Evolutionary conservation across 225 moss, liverwort and hornwort species (phyloP).

Genomic region (Antitrichia curtipendula): DNA sequence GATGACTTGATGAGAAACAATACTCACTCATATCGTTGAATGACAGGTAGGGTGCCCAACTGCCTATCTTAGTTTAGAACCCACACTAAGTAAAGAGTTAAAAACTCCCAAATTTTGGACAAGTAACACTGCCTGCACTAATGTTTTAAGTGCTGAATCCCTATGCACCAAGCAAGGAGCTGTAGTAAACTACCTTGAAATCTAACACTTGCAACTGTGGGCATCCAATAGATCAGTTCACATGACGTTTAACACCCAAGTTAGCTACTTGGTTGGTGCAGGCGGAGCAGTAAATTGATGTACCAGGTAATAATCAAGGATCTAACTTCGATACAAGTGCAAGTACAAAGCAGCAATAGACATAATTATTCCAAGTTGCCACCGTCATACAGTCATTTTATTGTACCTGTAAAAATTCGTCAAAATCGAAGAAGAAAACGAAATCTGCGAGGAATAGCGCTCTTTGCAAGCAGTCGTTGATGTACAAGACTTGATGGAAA

Average conservation of each 20-base stretch:
- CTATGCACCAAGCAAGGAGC: not conserved
- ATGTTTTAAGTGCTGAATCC: not conserved
- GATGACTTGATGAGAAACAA: not conserved
- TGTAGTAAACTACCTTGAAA: not conserved
- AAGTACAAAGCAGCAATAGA: not conserved
- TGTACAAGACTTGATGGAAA: constrained; percentile 30
- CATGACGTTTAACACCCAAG: not conserved
- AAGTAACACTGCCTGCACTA: not conserved
- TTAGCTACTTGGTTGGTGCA: not conserved
- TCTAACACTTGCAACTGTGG: not conserved
- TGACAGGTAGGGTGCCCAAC: not conserved
- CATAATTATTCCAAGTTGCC: too few species aligned
- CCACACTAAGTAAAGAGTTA: too few species aligned
- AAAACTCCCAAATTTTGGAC: not conserved
- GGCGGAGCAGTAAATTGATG: not conserved
- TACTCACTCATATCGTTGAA: not conserved
- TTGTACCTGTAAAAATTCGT: constrained; percentile 39
- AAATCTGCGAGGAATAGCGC: constrained; percentile 24
- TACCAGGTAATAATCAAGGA: not conserved
- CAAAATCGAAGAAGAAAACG: constrained; percentile 48
- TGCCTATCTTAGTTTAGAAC: not conserved
- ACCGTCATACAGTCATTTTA: too few species aligned
- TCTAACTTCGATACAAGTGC: not conserved
- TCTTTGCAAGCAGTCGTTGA: constrained; percentile 52
- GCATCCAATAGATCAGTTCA: not conserved